Evolutionary conservation across 2,329 filamentous ascomycete species (phyloP), one percentile per base, ranked within the genome.

Genomic region (Diaporthe sp.): DNA sequence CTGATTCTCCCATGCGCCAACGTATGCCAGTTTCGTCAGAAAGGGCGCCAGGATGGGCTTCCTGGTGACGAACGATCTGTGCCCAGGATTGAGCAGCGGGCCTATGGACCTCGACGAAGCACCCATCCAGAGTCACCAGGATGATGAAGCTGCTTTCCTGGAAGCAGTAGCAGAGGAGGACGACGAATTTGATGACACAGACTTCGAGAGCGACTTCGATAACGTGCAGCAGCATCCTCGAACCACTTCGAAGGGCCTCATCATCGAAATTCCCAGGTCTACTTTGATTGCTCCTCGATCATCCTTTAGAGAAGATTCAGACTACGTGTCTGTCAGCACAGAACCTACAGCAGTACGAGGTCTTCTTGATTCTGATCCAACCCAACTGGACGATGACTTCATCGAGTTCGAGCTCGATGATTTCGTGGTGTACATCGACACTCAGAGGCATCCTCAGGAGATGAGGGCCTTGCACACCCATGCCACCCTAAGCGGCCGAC

Each of bases 391-490:
- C 3, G 79, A 82, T 0, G 82, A 81, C 3, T 87, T 84, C 28
- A 75, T 85, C 9, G 89, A 91, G 67, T 85, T 92, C 17, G 83
- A 88, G 5, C 82, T 94, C 0, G 84, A 91, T 13, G 81, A 90
- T 2, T 94, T 94, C 79, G 85, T 86, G 3, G 83, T 93, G 1
- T 94, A 93, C 79, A 82, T 86, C 34, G 80, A 87, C 61, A 77
- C 79, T 0, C 34, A 58, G 0, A 39, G 76, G 0, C 85, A 87
- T 72, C 82, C 83, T 0, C 80, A 83, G 67, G 90, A 93, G 76
- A 86, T 94, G 80, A 84, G 87, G 7, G 84, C 90, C 0, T 82
- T 94, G 0, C 87, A 93, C 31, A 82, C 89, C 12, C 84, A 93
- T 0, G 83, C 86, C 4, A 86, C 84, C 1, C 81, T 78, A 31